Evolutionary conservation across 176 grass and related monocot genomes (phyloP), one percentile per base, ranked within the genome.

Genomic region (bread wheat (Triticum aestivum)): DNA sequence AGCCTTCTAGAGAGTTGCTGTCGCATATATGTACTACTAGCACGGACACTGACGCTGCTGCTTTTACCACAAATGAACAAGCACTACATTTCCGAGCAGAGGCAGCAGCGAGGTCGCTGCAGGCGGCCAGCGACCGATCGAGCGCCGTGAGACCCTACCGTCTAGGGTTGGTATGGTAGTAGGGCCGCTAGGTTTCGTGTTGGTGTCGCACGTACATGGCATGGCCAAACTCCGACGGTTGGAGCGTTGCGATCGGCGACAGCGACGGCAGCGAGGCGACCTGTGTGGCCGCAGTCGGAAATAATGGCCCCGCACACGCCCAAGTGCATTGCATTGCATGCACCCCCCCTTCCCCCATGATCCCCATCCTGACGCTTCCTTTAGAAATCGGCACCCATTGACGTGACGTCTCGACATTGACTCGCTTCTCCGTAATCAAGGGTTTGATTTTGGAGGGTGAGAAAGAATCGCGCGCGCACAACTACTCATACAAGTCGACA

Each of bases 221-320:
- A 76, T 69, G 76, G 62, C 61, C 45, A 67, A 59, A 83, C 75
- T 65, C 42, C 33, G 61, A 69, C 69, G 17, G 85, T 62, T 88
- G 85, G 81, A 73, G 77, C 62, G 86, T 88, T 85, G 86, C 89
- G 17, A 91, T 85, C 89, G 58, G 65, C 34, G 84, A 90, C 23
- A 79, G 84, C 79, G 42, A 87, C 38, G 52, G 67, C 49, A 29
- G 71, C 51, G 64, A 11, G 37, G 15, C 58, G 80, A 51, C 24
- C 27, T 34, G 17, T 52, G 18, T 56, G 77, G 69, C 58, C 44
- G 51, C 78, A 27, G 35, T 49, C 37, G 63, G 37, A 23, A 70
- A 61, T 29, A 66, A 66, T 52, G 47, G 73, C 15, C 39, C 39
- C 39, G 39, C 39, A 41, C 39, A 41, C 39, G 39, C 39, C 84